Conservation (phyloP, 495 filamentous ascomycete species). For the Glarea lozoyensis region DNA sequence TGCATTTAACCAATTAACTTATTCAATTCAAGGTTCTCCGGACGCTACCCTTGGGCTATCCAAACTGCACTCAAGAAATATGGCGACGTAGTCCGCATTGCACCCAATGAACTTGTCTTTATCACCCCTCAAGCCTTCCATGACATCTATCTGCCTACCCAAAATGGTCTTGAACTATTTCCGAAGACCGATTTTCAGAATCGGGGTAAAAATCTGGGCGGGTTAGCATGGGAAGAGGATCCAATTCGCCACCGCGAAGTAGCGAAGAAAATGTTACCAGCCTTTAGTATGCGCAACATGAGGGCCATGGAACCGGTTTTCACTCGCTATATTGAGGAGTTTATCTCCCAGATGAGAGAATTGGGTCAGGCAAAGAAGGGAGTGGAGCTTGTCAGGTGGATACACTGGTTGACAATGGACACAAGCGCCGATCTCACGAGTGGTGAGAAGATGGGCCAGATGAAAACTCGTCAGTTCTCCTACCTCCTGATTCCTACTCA, state of each 20-base stretch:
- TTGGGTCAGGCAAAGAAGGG: constrained; percentile 6
- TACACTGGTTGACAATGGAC: constrained; percentile 19
- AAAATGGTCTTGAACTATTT: constrained; percentile 10
- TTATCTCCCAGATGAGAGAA: constrained; percentile 18
- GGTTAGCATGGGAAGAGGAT: constrained; percentile 17
- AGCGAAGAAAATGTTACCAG: constrained; percentile 15
- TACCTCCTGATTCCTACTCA: not conserved
- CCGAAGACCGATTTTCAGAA: constrained; percentile 16
- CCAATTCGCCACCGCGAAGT: constrained; percentile 14
- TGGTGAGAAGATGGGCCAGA: constrained; percentile 11
- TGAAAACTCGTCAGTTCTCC: constrained; percentile 12
- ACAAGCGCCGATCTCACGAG: constrained; percentile 18
- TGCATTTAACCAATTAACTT: not conserved
- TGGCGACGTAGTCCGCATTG: constrained; percentile 16
- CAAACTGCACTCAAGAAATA: constrained; percentile 11
- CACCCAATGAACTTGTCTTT: constrained; percentile 17
- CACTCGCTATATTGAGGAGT: constrained; percentile 16
- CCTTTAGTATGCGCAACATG: constrained; percentile 14
- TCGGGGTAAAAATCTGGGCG: constrained; percentile 8
- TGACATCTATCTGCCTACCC: constrained; percentile 12
- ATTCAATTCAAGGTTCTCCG: constrained; percentile 8
- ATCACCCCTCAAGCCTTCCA: constrained; percentile 8
- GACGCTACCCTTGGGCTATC: constrained; percentile 16
- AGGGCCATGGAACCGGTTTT: constrained; percentile 16
- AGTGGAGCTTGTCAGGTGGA: constrained; percentile 16